Evolutionary conservation across 768 basidiomycete species (phyloP).

Genomic region (Tylopilus vinaceipallidus): DNA sequence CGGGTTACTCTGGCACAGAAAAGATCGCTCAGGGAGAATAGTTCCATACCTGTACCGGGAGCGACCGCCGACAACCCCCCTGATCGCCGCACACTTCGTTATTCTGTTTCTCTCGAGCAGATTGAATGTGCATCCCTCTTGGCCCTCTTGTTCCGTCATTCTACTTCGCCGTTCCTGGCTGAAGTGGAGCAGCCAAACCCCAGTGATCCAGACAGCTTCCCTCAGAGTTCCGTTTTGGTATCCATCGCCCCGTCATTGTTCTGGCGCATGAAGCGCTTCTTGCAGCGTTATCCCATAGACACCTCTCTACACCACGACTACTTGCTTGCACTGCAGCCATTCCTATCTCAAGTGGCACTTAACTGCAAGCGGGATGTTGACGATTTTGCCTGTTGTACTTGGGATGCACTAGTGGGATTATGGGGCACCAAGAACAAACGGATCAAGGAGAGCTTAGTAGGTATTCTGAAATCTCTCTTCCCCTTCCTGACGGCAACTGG

Average conservation of each 20-base stretch:
- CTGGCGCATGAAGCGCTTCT: conserved; percentile 55
- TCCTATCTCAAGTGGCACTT: conserved; percentile 73
- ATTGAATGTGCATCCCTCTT: conserved; percentile 71
- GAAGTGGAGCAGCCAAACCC: conserved; percentile 29
- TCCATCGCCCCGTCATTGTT: conserved; percentile 49
- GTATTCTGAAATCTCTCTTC: conserved; percentile 69
- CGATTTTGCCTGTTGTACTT: conserved; percentile 57
- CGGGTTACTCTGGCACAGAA: conserved; percentile 22
- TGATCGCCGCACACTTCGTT: conserved; percentile 24
- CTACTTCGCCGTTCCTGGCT: conserved; percentile 56
- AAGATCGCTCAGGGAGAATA: conserved; percentile 22
- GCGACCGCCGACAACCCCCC: conserved; percentile 16
- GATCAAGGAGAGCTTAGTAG: conserved; percentile 76
- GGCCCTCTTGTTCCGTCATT: conserved; percentile 54
- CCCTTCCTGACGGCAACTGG: conserved; percentile 58
- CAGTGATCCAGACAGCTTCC: conserved; percentile 29
- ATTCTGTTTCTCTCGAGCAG: conserved; percentile 52
- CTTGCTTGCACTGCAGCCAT: conserved; percentile 62
- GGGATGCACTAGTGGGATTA: conserved; percentile 62
- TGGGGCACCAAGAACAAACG: conserved; percentile 79
- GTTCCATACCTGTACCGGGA: conserved; percentile 21
- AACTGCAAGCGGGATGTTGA: conserved; percentile 64
- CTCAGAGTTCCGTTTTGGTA: conserved; percentile 23
- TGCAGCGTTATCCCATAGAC: conserved; percentile 65
- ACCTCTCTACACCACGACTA: conserved; percentile 79